phyloP scores from a whole-genome alignment of 371 early-diverging fungal species.

The Mortierella sp. region DNA sequence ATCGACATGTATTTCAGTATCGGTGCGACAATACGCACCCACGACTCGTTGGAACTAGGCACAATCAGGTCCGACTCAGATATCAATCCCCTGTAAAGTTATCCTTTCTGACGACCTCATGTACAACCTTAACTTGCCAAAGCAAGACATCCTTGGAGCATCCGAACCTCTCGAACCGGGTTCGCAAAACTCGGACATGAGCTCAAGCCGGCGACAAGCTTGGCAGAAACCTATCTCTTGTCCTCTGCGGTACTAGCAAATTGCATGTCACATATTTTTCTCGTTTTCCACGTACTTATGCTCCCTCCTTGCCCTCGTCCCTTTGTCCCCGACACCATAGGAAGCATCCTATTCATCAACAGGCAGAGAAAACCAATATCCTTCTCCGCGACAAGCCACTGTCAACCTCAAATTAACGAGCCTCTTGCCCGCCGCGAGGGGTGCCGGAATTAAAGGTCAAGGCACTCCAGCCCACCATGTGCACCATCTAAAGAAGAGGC shows the following conservation, averaged over 20 bases:
- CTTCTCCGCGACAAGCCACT: not conserved
- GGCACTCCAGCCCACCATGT: not conserved
- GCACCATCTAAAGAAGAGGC: not conserved
- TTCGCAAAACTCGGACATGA: too few species aligned
- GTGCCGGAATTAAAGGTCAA: not conserved
- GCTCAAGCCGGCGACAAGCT: too few species aligned
- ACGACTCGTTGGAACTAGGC: too few species aligned
- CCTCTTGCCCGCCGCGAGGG: not conserved
- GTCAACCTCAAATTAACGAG: not conserved
- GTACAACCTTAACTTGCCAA: too few species aligned
- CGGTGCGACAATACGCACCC: too few species aligned
- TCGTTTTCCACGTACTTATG: not conserved
- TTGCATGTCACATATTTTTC: too few species aligned
- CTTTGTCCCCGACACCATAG: not conserved
- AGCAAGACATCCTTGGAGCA: too few species aligned
- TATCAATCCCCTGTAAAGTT: too few species aligned
- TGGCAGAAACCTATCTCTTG: not conserved
- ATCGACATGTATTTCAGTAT: too few species aligned
- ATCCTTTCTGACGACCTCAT: too few species aligned
- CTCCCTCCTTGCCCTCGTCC: too few species aligned
- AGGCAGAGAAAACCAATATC: not conserved
- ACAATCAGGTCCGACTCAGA: too few species aligned
- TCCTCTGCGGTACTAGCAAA: not conserved
- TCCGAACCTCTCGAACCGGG: not conserved
- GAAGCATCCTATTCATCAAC: not conserved